These are phyloP conservation scores for Phaseolus lunatus DNA, from an alignment of 306 rosid species.

Conservation along the genomic window DNA sequence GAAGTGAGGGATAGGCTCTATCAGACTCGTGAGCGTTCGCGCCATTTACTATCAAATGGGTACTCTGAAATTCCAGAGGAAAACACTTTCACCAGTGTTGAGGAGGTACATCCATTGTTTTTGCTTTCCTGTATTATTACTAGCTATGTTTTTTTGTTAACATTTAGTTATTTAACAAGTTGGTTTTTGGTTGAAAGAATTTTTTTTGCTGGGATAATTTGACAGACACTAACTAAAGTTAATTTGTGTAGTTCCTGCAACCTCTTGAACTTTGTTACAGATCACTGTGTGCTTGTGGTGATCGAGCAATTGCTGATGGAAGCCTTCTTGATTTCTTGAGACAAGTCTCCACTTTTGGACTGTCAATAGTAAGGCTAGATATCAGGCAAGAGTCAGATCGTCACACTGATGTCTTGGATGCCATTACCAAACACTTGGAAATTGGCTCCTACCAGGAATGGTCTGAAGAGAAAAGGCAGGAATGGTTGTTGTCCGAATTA, in stretches of 20 bases:
- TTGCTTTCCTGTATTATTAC: background rate
- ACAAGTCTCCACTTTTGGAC: slow-evolving; percentile 98
- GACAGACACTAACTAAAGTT: slow-evolving; percentile 46
- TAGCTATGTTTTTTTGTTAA: background rate
- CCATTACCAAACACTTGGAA: slow-evolving; percentile 86
- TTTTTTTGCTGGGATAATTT: slow-evolving; percentile 16
- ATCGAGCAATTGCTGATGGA: slow-evolving; percentile 90
- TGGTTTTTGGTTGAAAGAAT: background rate
- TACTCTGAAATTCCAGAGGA: slow-evolving; percentile 94
- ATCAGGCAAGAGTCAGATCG: slow-evolving; percentile 97
- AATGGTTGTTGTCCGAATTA: slow-evolving; percentile 92
- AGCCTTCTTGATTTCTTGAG: slow-evolving; percentile 96
- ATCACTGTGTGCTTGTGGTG: slow-evolving; percentile 93
- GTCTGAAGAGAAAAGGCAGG: slow-evolving; percentile 90
- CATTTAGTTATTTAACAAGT: background rate
- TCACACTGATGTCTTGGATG: slow-evolving; percentile 90
- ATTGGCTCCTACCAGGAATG: slow-evolving; percentile 92
- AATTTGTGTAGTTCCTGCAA: slow-evolving; percentile 77
- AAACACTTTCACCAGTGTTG: slow-evolving; percentile 79
- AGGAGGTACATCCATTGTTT: slow-evolving; percentile 59
- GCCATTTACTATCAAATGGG: slow-evolving; percentile 82
- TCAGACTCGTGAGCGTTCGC: slow-evolving; percentile 94
- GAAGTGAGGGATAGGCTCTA: slow-evolving; percentile 95
- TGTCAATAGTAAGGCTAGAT: slow-evolving; percentile 92
- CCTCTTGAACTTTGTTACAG: slow-evolving; percentile 94